Conservation (phyloP, 1,139 yeast genomes). For the Geotrichum cucujoidarum region DNA sequence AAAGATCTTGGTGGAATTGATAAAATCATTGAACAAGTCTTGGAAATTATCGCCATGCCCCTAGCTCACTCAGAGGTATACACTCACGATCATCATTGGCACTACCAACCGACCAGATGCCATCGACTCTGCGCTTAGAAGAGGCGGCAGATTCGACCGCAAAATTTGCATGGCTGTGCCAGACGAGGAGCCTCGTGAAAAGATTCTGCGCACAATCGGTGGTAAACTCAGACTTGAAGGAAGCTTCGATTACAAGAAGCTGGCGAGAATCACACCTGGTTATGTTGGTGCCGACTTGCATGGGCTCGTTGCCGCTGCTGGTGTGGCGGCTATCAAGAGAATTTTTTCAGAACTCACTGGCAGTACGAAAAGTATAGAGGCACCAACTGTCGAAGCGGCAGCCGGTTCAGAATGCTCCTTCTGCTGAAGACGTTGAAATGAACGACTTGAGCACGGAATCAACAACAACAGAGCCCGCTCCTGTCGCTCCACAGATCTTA, state of each 20-base stretch:
- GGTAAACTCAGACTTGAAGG: conserved; percentile 58
- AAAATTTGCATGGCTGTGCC: conserved; percentile 94
- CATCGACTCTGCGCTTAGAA: conserved; percentile 87
- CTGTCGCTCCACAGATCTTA: not conserved
- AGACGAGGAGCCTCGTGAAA: conserved; percentile 72
- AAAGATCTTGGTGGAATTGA: conserved; percentile 88
- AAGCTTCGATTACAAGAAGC: conserved; percentile 59
- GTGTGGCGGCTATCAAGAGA: conserved; percentile 88
- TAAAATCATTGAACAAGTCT: conserved; percentile 69
- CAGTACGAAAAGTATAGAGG: conserved; percentile 5
- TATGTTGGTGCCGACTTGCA: conserved; percentile 97
- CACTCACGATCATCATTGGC: conserved; percentile 77
- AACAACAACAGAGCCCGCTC: not conserved
- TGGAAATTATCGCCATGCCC: conserved; percentile 89
- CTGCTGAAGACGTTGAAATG: conserved; percentile 21
- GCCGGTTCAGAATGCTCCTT: no score
- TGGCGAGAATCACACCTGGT: conserved; percentile 95
- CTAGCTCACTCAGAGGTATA: conserved; percentile 91
- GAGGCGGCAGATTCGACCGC: conserved; percentile 95
- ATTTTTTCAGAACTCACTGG: conserved; percentile 46
- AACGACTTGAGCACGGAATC: not conserved
- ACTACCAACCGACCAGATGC: conserved; percentile 98
- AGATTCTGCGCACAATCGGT: conserved; percentile 73
- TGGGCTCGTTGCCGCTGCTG: conserved; percentile 92
- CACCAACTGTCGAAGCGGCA: conserved; percentile 6